A percentile compares a stretch with the other conserved stretches of the same genome.
phyloP scores from a whole-genome alignment of 805 yeast genomes.

The Saccharomyces kudriavzevii region DNA sequence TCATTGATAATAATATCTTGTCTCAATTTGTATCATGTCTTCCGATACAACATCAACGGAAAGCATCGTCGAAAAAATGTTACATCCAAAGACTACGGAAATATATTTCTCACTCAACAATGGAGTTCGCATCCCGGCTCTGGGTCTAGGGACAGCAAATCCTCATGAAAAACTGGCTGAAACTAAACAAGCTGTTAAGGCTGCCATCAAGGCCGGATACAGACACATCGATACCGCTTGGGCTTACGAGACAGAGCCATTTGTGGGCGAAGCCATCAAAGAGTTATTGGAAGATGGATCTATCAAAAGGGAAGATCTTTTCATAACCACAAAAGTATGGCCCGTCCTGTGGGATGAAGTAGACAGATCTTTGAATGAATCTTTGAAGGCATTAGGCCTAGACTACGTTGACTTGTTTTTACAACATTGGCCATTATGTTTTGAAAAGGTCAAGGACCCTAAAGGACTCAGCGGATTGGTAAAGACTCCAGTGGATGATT shows the following conservation, averaged over 20 bases:
- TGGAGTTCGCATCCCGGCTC: conserved; percentile 54
- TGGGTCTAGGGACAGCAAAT: conserved; percentile 63
- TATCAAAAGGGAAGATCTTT: conserved; percentile 49
- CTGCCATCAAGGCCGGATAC: conserved; percentile 59
- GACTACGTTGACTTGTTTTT: conserved; percentile 73
- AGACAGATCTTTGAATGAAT: conserved; percentile 45
- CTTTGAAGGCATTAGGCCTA: conserved; percentile 51
- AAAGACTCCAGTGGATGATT: conserved; percentile 27
- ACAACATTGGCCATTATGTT: conserved; percentile 70
- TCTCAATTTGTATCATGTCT: conserved; percentile 9
- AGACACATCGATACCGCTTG: conserved; percentile 72
- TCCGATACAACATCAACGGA: background rate
- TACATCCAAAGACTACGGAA: conserved; percentile 31
- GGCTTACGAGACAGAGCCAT: conserved; percentile 58
- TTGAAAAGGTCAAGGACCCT: conserved; percentile 23
- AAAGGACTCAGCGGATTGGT: conserved; percentile 17
- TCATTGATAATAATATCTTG: background rate
- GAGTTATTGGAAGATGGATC: conserved; percentile 40
- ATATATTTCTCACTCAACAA: conserved; percentile 43
- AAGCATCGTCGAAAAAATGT: conserved; percentile 6
- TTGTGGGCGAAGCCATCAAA: conserved; percentile 54
- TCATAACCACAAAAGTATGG: conserved; percentile 70
- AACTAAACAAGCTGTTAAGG: conserved; percentile 44
- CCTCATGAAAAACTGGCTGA: conserved; percentile 40
- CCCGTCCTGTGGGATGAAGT: conserved; percentile 45